A percentile compares a stretch with the other conserved stretches of the same genome.
These are phyloP conservation scores for Triadica sebifera DNA, from an alignment of 345 rosid genomes.

Conservation along the genomic window DNA sequence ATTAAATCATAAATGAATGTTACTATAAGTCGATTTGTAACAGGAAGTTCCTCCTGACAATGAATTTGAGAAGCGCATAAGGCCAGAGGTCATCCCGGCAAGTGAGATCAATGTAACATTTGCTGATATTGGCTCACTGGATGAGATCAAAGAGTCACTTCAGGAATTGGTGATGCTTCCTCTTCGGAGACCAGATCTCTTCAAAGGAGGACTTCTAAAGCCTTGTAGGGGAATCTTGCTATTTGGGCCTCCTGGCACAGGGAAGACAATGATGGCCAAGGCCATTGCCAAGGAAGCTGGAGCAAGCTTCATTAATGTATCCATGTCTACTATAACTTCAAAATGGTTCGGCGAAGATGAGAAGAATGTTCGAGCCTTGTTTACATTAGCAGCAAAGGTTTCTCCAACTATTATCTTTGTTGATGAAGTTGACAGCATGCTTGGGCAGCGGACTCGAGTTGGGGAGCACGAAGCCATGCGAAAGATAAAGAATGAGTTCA, in stretches of 20 bases:
- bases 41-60: constrained; percentile 84
- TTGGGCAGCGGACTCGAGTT: constrained; percentile 83
- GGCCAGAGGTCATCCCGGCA: constrained; percentile 94
- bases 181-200: constrained; percentile 85
- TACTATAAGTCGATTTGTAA: not conserved
- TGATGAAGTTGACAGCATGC: constrained; percentile 98
- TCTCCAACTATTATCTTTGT: constrained; percentile 90
- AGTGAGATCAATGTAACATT: constrained; percentile 70
- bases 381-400: constrained; percentile 84
- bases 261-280: constrained; percentile 97
- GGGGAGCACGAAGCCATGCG: constrained; percentile 97
- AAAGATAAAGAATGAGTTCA: constrained; percentile 79
- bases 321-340: constrained; percentile 96
- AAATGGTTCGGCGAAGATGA: constrained; percentile 99
- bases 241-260: constrained; percentile 98
- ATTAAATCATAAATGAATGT: too few species aligned
- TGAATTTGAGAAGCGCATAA: constrained; percentile 95
- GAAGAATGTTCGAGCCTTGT: constrained; percentile 91
- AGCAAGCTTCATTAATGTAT: constrained; percentile 93
- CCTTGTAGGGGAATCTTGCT: constrained; percentile 94
- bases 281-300: constrained; percentile 95
- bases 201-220: constrained; percentile 78
- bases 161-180: constrained; percentile 99
- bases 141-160: constrained; percentile 80
- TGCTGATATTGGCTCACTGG: constrained; percentile 82